A percentile compares a stretch with the other conserved stretches of the same genome.
These are phyloP conservation scores for Raphanus hybrid DNA, from an alignment of 441 rosid species.

Conservation along the genomic window DNA sequence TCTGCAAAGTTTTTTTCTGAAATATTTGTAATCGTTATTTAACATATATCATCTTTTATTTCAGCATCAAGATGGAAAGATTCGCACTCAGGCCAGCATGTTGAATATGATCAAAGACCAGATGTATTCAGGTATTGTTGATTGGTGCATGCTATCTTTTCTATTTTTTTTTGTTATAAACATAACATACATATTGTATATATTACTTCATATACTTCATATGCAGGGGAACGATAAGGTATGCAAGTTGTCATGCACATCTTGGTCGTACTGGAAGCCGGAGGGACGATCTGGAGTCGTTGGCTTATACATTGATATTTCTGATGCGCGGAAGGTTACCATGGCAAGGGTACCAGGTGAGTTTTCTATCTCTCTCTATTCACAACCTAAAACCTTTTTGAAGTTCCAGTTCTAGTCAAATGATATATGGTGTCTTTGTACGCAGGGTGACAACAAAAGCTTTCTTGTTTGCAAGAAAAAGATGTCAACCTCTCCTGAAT, in stretches of 20 bases:
- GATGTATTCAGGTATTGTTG: conserved; percentile 77
- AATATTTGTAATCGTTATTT: not conserved
- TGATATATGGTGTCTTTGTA: conserved; percentile 38
- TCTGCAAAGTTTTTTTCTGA: too few species aligned
- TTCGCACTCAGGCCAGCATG: conserved; percentile 82
- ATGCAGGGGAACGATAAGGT: conserved; percentile 87
- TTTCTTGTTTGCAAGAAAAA: conserved; percentile 91
- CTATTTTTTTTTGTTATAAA: not conserved
- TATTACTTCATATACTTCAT: conserved; percentile 23
- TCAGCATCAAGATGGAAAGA: conserved; percentile 98
- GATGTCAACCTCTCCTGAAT: conserved; percentile 85
- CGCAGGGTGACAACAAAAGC: conserved; percentile 89
- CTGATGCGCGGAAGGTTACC: conserved; percentile 83
- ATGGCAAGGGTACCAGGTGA: conserved; percentile 94
- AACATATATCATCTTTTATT: conserved; percentile 26
- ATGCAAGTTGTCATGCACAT: conserved; percentile 42
- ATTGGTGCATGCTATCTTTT: conserved; percentile 11
- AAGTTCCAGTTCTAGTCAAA: conserved; percentile 18
- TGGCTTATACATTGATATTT: conserved; percentile 86
- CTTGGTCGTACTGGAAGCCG: conserved; percentile 88
- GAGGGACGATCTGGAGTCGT: conserved; percentile 89
- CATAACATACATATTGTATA: not conserved
- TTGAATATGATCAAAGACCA: conserved; percentile 94
- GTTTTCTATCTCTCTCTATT: conserved; percentile 13
- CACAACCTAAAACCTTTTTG: conserved; percentile 1